Evolutionary conservation across 129 eudicot species (phyloP).

Genomic region (Flaveria ramosissima): DNA sequence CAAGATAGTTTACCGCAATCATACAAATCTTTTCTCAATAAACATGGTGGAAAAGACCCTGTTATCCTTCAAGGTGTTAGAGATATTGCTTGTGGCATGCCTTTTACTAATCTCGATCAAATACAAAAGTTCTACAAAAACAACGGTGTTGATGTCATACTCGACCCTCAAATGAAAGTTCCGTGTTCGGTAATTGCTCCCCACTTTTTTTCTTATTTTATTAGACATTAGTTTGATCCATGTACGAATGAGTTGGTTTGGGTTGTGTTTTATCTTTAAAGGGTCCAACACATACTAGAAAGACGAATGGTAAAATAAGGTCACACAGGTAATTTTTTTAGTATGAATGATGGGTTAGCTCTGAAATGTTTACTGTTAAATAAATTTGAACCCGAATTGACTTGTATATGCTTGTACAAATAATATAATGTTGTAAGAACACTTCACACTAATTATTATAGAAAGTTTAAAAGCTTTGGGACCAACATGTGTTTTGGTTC

Average conservation of each 20-base stretch:
- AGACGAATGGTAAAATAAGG: neutral
- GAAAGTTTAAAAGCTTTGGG: neutral
- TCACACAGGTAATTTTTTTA: neutral
- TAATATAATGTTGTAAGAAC: neutral
- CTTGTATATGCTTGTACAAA: neutral
- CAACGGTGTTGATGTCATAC: constrained; percentile 61
- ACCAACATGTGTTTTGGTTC: neutral
- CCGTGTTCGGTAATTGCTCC: constrained; percentile 77
- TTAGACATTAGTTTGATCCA: neutral
- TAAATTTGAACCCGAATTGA: no score
- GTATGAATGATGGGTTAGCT: neutral
- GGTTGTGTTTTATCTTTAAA: neutral
- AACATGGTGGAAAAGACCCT: constrained; percentile 89
- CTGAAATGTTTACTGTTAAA: no score
- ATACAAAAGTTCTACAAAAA: constrained; percentile 72
- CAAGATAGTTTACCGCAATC: constrained; percentile 86
- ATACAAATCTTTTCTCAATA: constrained; percentile 93
- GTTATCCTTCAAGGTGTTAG: constrained; percentile 75
- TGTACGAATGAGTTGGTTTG: neutral
- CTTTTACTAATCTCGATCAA: constrained; percentile 64
- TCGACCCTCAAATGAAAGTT: constrained; percentile 87
- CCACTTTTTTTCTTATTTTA: neutral
- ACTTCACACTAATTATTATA: neutral
- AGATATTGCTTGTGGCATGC: constrained; percentile 73
- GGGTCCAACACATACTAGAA: neutral